Conservation (phyloP, 2,329 filamentous ascomycete genomes). For the Cladorrhinum sp. region DNA sequence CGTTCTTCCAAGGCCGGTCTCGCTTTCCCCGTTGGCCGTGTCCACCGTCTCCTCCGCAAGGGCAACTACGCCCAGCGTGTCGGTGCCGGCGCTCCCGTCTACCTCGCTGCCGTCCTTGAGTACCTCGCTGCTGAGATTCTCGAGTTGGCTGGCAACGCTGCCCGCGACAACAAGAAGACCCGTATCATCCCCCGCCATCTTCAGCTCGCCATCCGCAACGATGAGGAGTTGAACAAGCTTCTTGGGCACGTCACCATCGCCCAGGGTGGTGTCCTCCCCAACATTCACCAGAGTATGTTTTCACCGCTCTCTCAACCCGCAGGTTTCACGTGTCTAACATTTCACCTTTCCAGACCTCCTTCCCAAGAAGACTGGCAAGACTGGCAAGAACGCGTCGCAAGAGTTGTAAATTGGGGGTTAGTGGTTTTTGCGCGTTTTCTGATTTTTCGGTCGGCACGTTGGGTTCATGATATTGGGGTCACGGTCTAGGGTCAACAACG, state of each 20-base stretch:
- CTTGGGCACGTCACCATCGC: slow-evolving; percentile 94
- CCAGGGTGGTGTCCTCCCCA: slow-evolving; percentile 94
- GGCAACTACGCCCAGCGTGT: slow-evolving; percentile 99
- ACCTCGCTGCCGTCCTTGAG: slow-evolving; percentile 95
- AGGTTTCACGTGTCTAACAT: slow-evolving; percentile 24
- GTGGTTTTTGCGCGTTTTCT: slow-evolving; percentile 42
- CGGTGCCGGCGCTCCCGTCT: slow-evolving; percentile 95
- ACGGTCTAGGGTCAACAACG: slow-evolving; percentile 70
- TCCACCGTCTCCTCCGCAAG: slow-evolving; percentile 97
- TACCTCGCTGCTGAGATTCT: slow-evolving; percentile 99
- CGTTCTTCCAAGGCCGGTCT: slow-evolving; percentile 99
- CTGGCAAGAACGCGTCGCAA: slow-evolving; percentile 87
- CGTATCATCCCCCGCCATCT: slow-evolving; percentile 99
- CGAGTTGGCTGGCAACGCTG: slow-evolving; percentile 96
- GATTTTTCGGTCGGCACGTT: slow-evolving; percentile 59
- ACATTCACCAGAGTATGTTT: slow-evolving; percentile 91
- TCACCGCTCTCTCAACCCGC: not conserved
- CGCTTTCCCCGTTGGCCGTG: slow-evolving; percentile 98
- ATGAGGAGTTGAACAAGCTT: slow-evolving; percentile 99
- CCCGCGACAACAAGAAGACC: slow-evolving; percentile 99
- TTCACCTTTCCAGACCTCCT: slow-evolving; percentile 70
- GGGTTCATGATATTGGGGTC: slow-evolving; percentile 81
- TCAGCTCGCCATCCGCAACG: slow-evolving; percentile 98
- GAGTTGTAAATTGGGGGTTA: slow-evolving; percentile 69
- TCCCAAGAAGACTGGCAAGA: slow-evolving; percentile 98